A percentile compares a stretch with the other conserved stretches of the same genome.
Conservation (phyloP, 495 filamentous ascomycete species). For the Hyaloscypha finlandica region DNA sequence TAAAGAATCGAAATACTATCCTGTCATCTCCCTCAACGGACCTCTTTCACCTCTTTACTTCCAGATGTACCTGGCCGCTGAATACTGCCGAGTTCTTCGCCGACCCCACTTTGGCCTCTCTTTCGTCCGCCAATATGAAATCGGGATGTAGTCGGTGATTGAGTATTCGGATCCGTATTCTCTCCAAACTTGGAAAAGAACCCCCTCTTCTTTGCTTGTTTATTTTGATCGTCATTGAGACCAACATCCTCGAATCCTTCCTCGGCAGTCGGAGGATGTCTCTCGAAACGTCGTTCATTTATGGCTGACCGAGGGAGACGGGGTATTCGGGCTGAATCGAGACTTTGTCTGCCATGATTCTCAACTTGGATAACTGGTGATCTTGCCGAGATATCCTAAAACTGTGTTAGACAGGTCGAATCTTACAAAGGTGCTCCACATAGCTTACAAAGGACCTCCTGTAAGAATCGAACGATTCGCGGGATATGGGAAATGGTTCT, state of each 20-base stretch:
- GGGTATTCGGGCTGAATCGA: slow-evolving; percentile 68
- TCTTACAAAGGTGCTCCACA: neutral
- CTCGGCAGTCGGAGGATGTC: slow-evolving; percentile 64
- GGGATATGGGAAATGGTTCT: slow-evolving; percentile 94
- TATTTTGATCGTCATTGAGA: slow-evolving; percentile 62
- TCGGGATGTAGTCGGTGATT: slow-evolving; percentile 48
- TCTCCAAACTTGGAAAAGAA: slow-evolving; percentile 88
- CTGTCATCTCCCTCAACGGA: slow-evolving; percentile 7
- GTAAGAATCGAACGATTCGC: slow-evolving; percentile 98
- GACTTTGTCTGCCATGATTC: slow-evolving; percentile 67
- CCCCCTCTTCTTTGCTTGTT: slow-evolving; percentile 68
- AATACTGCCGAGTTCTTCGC: slow-evolving; percentile 63
- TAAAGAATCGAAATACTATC: neutral
- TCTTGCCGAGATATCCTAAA: slow-evolving; percentile 87
- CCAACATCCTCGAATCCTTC: slow-evolving; percentile 91
- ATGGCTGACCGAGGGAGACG: slow-evolving; percentile 56
- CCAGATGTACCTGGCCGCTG: slow-evolving; percentile 28
- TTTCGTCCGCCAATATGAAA: slow-evolving; percentile 75
- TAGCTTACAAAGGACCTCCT: slow-evolving; percentile 81
- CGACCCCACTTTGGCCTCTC: slow-evolving; percentile 72
- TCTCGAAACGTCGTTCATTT: slow-evolving; percentile 45
- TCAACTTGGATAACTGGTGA: slow-evolving; percentile 70
- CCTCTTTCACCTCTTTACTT: slow-evolving; percentile 24
- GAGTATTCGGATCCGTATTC: slow-evolving; percentile 41
- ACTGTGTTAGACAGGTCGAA: neutral